Base-by-base conservation (phyloP, 371 early-diverging fungal genomes). In the Blakeslea trispora region DNA sequence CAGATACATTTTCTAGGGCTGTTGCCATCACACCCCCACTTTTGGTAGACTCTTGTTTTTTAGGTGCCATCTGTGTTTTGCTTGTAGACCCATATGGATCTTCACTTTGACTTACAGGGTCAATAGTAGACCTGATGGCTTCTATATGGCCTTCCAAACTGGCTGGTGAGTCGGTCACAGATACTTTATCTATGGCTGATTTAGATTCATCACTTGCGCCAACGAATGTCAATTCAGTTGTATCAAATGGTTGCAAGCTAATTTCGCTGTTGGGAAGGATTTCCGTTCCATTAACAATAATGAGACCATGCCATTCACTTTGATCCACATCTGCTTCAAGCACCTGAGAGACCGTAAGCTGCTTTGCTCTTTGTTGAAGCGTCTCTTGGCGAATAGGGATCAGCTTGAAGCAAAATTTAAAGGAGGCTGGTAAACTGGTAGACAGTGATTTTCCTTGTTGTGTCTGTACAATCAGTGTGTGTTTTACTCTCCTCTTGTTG, bases 1-100 rank as follows among this genome's bases (percentile, higher is more conserved):
- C 66, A 31, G 74, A 68, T 19, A 66, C 69, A 45, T 66, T 68
- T 3, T 51, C 71, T 13, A 74, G 44, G 1, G 68, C 71, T 34
- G 68, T 56, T 15, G 69, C 66, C 11, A 71, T 62, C 3, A 67
- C 65, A 40, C 72, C 59, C 19, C 66, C 66, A 19, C 57, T 42
- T 13, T 52, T 49, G 13, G 28, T 7, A 28, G 53, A 61, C 15
- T 59, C 52, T 23, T 17, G 21, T 15, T 24, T 23, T 6, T 23
- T n/a, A 32, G 37, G 18, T 7, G 41, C 44, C 10, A 39, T 22
- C 14, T 28, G 55, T 45, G 21, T 41, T 23, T 21, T 42, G 8
- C 39, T 35, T 22, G 14, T 23, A 15, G n/a, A 34, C 8, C 17
- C 50, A 15, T 14, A 13, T 21, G 22, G 39, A 39, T 11, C 18